phyloP scores from a whole-genome alignment of 2,329 filamentous ascomycete genomes.

The Acephala macrosclerotiorum region DNA sequence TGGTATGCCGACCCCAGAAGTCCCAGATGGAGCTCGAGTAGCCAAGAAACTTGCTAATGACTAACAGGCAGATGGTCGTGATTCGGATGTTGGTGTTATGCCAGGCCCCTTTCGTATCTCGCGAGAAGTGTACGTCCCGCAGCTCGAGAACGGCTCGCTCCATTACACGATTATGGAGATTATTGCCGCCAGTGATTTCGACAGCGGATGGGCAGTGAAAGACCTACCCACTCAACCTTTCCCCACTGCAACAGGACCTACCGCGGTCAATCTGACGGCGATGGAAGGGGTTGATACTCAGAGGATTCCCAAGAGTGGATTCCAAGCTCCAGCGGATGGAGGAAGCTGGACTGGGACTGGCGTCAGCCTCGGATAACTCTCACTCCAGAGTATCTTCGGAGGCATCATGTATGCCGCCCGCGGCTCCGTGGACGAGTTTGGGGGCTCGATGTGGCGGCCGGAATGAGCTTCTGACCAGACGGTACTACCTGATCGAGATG shows the following conservation, averaged over 20 bases:
- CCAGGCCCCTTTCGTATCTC: conserved; percentile 41
- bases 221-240: conserved; percentile 30
- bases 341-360: conserved; percentile 24
- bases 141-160: conserved; percentile 53
- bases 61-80: conserved; percentile 57
- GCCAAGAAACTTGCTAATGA: conserved; percentile 18
- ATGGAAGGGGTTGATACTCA: conserved; percentile 31
- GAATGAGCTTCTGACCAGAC: neutral
- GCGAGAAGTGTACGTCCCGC: conserved; percentile 54
- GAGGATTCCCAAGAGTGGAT: conserved; percentile 25
- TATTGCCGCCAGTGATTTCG: conserved; percentile 43
- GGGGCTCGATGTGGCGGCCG: conserved; percentile 3
- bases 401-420: neutral
- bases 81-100: conserved; percentile 47
- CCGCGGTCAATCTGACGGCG: conserved; percentile 30
- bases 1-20: conserved; percentile 48
- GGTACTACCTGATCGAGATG: conserved; percentile 18
- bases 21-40: neutral
- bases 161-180: conserved; percentile 58
- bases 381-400: neutral
- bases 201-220: conserved; percentile 42
- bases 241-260: conserved; percentile 34
- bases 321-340: conserved; percentile 23
- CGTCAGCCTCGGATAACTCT: conserved; percentile 21
- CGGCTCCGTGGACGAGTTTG: neutral